Conservation (phyloP, 1,139 yeast species). For the Sugiyamaella neomexicana region DNA sequence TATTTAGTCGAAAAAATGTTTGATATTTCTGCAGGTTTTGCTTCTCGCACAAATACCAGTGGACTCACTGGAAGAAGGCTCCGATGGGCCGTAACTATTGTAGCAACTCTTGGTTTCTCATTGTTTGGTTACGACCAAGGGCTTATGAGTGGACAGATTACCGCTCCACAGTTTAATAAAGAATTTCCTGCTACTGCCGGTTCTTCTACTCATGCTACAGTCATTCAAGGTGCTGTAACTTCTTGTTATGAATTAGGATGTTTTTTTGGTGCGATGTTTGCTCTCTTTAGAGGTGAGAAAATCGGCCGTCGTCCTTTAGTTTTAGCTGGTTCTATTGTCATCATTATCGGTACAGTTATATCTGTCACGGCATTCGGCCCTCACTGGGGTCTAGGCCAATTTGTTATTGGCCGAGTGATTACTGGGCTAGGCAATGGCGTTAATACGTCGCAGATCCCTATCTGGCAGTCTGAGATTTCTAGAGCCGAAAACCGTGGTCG, state of each 20-base stretch:
- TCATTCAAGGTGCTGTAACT: conserved; percentile 64
- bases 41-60: conserved; percentile 35
- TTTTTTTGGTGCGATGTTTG: conserved; percentile 68
- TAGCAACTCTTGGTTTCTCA: conserved; percentile 66
- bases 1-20: conserved; percentile 1
- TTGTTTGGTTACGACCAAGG: conserved; percentile 83
- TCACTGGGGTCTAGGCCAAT: conserved; percentile 64
- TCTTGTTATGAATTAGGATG: conserved; percentile 78
- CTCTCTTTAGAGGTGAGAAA: conserved; percentile 48
- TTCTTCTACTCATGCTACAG: conserved; percentile 32
- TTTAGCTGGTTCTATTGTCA: conserved; percentile 55
- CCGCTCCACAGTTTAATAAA: conserved; percentile 57
- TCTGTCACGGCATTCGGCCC: conserved; percentile 65
- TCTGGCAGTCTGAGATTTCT: conserved; percentile 82
- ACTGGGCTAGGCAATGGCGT: conserved; percentile 80
- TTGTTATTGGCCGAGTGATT: conserved; percentile 71
- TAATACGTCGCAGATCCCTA: conserved; percentile 79
- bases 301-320: conserved; percentile 40
- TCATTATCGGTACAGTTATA: conserved; percentile 58
- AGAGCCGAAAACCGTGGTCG: conserved; percentile 72
- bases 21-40: conserved; percentile 14
- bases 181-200: conserved; percentile 51
- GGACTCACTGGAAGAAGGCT: conserved; percentile 47
- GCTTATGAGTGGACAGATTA: conserved; percentile 65
- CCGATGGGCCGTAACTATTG: conserved; percentile 51